A percentile compares a stretch with the other conserved stretches of the same genome.
These are phyloP conservation scores for Penicillium sp. DNA, from an alignment of 2,329 filamentous ascomycete species.

Conservation along the genomic window DNA sequence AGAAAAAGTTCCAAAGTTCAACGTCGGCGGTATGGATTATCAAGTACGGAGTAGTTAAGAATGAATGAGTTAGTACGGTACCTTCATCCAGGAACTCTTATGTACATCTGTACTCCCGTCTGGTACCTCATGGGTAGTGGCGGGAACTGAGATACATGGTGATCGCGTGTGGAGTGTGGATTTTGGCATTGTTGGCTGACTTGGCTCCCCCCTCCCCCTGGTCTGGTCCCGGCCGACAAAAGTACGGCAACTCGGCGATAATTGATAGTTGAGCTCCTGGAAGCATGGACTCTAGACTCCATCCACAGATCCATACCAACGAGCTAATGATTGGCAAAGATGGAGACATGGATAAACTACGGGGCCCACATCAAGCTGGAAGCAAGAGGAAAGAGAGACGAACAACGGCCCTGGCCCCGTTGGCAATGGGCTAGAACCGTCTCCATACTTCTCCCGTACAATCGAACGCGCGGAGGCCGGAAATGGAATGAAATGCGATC, in stretches of 20 bases:
- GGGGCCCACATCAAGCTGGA: neutral
- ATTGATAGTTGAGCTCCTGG: neutral
- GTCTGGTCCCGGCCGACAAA: constrained; percentile 3
- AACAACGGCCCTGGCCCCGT: constrained; percentile 8
- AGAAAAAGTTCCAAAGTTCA: neutral
- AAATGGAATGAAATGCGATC: constrained; percentile 8
- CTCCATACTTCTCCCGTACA: neutral
- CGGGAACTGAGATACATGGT: neutral
- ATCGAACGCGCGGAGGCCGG: constrained; percentile 18
- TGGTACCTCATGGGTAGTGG: constrained; percentile 1
- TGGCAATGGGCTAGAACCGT: constrained; percentile 16
- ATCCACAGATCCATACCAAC: neutral
- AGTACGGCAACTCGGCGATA: neutral
- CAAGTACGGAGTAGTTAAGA: neutral
- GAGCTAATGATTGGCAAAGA: neutral
- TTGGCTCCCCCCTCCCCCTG: neutral
- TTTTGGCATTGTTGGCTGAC: neutral
- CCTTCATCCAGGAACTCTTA: neutral
- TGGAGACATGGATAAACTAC: neutral
- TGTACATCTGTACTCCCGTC: neutral
- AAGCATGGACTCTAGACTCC: neutral
- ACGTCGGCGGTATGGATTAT: neutral
- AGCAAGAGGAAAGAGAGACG: neutral
- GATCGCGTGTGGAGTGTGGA: constrained; percentile 4
- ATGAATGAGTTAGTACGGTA: neutral